Evolutionary conservation across 2,329 filamentous ascomycete genomes (phyloP), one percentile per base, ranked within the genome.

Genomic region (Hymenoscyphus linearis): DNA sequence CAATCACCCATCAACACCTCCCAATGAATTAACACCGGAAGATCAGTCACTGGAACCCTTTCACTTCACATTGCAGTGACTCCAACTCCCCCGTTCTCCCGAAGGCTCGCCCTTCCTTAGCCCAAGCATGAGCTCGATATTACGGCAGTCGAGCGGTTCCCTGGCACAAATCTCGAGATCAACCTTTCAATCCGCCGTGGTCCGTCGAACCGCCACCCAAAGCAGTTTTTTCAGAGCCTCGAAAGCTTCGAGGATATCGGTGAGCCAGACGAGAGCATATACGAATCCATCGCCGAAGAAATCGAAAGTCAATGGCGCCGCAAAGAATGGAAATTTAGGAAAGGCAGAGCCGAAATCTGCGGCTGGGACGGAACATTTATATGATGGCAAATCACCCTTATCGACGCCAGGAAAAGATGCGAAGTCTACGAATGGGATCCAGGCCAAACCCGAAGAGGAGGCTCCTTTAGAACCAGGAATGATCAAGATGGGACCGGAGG

Each of bases 61-160:
- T 63, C 61, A 65, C 63, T 53, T 50, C 37, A 10, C 58, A 31
- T 31, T 31, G 4, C 31, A 59, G 67, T 68, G 64, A 59, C 63
- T 65, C 54, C 64, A 56, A 57, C 62, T 54, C 53, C 62, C 54
- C 52, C 47, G 31, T 7, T 27, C 16, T 22, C 53, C 27, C 44
- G 26, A 40, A 26, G 18, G 36, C 37, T 50, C 52, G 40, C n/a
- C 53, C 57, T 58, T 34, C 37, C 5, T 27, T 40, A 66, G 60
- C 61, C 44, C 74, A 76, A 79, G 74, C 76, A 89, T 89, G 87
- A 85, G 85, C 74, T 83, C 84, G 70, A 78, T 87, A 71, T 77
- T 89, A 68, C 83, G 86, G 74, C 84, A 85, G 75, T 82, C 86
- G 74, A 83, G 84, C 78, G 83, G 83, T 78, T 82, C 84, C 74